Conservation (phyloP, 2,329 filamentous ascomycete species). For the Arthroderma sp. region DNA sequence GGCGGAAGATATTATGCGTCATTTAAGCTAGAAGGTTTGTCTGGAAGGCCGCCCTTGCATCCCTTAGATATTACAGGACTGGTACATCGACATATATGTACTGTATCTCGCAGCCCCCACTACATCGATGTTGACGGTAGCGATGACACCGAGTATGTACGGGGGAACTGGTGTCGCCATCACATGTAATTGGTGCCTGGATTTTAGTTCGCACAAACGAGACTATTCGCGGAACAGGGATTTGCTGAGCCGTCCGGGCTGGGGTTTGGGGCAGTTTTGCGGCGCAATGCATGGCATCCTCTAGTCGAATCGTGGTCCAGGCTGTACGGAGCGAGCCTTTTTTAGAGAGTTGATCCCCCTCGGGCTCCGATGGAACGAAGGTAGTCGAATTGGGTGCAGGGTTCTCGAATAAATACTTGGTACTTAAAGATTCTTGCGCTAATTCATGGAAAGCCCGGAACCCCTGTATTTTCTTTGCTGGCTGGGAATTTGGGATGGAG, state of each 20-base stretch:
- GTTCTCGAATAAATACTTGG: conserved; percentile 2
- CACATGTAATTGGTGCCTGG: background rate
- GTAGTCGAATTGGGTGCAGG: background rate
- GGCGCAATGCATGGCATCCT: background rate
- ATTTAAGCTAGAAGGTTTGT: background rate
- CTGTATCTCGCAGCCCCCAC: background rate
- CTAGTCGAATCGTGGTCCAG: background rate
- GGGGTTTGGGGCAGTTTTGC: background rate
- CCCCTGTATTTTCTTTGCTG: background rate
- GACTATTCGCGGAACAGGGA: background rate
- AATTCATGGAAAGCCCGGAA: background rate
- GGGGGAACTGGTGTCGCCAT: background rate
- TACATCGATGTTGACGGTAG: background rate
- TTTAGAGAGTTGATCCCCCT: background rate
- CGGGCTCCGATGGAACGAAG: background rate
- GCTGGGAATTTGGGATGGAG: background rate
- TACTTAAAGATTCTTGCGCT: background rate
- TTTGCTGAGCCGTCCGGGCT: background rate
- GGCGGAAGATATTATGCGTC: conserved; percentile 1
- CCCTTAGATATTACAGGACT: background rate
- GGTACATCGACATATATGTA: background rate
- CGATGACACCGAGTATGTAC: background rate
- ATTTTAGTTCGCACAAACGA: background rate
- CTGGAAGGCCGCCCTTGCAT: background rate
- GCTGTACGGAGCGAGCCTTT: background rate